Percentiles rank a stretch among this genome's conserved stretches.
phyloP scores from a whole-genome alignment of 1,139 yeast species.

The Meyerozyma carpophila region DNA sequence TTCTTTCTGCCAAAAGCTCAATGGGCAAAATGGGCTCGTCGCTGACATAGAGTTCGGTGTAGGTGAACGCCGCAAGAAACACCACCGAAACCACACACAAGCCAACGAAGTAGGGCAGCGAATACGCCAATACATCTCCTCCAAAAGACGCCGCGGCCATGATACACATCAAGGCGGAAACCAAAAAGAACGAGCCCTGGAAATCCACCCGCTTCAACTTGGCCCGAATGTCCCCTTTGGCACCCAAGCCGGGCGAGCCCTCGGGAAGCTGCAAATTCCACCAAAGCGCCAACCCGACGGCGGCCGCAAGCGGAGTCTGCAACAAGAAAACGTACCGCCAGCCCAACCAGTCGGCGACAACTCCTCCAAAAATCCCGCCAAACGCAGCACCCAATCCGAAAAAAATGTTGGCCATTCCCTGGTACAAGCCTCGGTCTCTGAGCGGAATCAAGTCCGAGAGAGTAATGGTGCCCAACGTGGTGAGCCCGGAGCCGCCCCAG shows the following conservation, averaged over 20 bases:
- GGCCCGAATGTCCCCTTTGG: slow-evolving; percentile 34
- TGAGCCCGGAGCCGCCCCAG: slow-evolving; percentile 54
- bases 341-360: slow-evolving; percentile 64
- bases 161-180: slow-evolving; percentile 46
- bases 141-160: slow-evolving; percentile 67
- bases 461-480: slow-evolving; percentile 45
- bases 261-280: slow-evolving; percentile 38
- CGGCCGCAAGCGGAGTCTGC: slow-evolving; percentile 58
- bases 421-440: slow-evolving; percentile 49
- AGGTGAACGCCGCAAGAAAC: slow-evolving; percentile 32
- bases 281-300: slow-evolving; percentile 40
- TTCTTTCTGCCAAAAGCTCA: slow-evolving; percentile 47
- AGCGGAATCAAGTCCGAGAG: slow-evolving; percentile 49
- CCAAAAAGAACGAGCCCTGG: slow-evolving; percentile 60
- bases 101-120: slow-evolving; percentile 26
- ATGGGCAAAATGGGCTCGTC: slow-evolving; percentile 68
- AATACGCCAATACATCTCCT: slow-evolving; percentile 49
- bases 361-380: slow-evolving; percentile 67
- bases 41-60: slow-evolving; percentile 51
- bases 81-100: slow-evolving; percentile 16
- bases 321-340: slow-evolving; percentile 64
- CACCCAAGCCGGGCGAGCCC: slow-evolving; percentile 43
- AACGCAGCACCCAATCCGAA: slow-evolving; percentile 67
- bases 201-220: slow-evolving; percentile 63
- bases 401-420: slow-evolving; percentile 55